Evolutionary conservation across 257 asterid genomes (phyloP).

Genomic region (Nicotiana otophora): DNA sequence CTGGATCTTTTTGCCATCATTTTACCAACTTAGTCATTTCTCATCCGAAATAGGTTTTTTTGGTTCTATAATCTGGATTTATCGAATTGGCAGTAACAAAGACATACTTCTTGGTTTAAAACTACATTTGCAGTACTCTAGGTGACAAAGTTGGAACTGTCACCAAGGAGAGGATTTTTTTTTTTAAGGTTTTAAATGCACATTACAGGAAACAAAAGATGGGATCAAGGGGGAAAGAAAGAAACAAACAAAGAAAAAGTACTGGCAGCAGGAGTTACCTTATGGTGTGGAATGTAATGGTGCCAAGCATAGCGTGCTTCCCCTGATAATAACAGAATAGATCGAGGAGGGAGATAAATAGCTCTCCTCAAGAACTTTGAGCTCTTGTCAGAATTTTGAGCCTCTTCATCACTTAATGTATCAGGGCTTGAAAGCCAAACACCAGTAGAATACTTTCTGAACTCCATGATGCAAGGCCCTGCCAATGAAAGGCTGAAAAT

Average conservation of each 20-base stretch:
- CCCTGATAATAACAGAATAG: constrained; percentile 70
- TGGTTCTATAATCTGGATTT: neutral
- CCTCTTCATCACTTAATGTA: constrained; percentile 34
- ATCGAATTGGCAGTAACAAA: neutral
- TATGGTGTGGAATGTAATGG: constrained; percentile 97
- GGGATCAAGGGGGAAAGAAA: neutral
- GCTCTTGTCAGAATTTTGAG: constrained; percentile 27
- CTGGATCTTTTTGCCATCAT: neutral
- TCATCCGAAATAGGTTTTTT: neutral
- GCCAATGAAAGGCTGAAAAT: constrained; percentile 94
- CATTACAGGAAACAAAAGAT: neutral
- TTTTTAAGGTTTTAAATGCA: neutral
- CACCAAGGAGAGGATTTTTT: neutral
- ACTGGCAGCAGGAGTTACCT: constrained; percentile 36
- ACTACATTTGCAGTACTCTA: neutral
- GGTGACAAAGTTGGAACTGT: neutral
- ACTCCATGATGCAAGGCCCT: constrained; percentile 97
- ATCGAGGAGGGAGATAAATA: constrained; percentile 88
- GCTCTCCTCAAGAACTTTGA: constrained; percentile 52
- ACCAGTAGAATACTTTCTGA: constrained; percentile 64
- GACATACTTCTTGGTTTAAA: neutral
- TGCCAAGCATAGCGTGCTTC: constrained; percentile 99
- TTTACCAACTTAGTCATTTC: neutral
- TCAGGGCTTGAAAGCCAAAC: constrained; percentile 43
- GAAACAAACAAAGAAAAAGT: neutral